phyloP scores from a whole-genome alignment of 1,284 basidiomycete genomes.

The Tilletia setariae region DNA sequence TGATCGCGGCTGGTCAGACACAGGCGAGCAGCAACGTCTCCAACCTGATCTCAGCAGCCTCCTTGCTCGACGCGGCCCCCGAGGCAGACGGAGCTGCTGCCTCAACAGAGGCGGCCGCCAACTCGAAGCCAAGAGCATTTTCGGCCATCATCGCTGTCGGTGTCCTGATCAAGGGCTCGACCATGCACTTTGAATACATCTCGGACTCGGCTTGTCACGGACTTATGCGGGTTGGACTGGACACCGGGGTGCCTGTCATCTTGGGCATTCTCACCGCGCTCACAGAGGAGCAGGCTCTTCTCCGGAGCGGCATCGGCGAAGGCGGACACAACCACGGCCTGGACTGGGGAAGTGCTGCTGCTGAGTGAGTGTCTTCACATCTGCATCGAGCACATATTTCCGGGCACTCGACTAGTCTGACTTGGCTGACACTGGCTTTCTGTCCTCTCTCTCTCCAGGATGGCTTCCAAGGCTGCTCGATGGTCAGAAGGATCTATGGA shows the following conservation, averaged over 20 bases:
- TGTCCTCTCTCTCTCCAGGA: background rate
- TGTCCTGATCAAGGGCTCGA: conserved; percentile 81
- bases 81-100: conserved; percentile 17
- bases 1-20: conserved; percentile 79
- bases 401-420: background rate
- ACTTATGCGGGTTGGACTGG: conserved; percentile 88
- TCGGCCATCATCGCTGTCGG: conserved; percentile 95
- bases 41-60: conserved; percentile 73
- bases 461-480: conserved; percentile 12
- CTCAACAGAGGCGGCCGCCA: conserved; percentile 17
- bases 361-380: conserved; percentile 63
- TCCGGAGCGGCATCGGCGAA: conserved; percentile 75
- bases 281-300: conserved; percentile 88
- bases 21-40: conserved; percentile 69
- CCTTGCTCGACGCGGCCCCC: conserved; percentile 33
- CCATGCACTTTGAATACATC: conserved; percentile 68
- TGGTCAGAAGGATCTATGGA: conserved; percentile 17
- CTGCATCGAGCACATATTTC: background rate
- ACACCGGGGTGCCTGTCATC: conserved; percentile 89
- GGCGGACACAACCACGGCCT: conserved; percentile 90
- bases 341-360: conserved; percentile 92
- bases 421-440: background rate
- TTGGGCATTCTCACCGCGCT: conserved; percentile 93
- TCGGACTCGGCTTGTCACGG: conserved; percentile 86
- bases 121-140: conserved; percentile 52